Conservation (phyloP, 805 yeast species). For the Maudiozyma serrabonitensis region DNA sequence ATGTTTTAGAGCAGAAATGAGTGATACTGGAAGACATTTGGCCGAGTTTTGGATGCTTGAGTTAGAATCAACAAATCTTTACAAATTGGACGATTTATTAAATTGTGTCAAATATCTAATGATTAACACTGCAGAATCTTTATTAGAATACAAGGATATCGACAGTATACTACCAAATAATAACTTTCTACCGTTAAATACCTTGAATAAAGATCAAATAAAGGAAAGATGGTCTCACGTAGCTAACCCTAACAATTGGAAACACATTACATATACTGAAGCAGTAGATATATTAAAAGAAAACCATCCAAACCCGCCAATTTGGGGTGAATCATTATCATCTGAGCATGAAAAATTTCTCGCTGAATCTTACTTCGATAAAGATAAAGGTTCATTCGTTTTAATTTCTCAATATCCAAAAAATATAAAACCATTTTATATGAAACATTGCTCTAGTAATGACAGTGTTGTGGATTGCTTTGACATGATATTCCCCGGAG, state of each 20-base stretch:
- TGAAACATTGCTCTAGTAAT: conserved; percentile 46
- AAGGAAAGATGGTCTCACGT: conserved; percentile 49
- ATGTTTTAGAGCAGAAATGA: conserved; percentile 86
- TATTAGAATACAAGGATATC: neutral
- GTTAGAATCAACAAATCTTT: conserved; percentile 70
- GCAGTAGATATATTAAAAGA: conserved; percentile 43
- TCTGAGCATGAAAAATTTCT: conserved; percentile 91
- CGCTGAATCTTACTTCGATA: conserved; percentile 50
- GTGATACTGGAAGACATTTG: conserved; percentile 84
- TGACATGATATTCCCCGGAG: conserved; percentile 77
- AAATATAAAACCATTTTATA: conserved; percentile 78
- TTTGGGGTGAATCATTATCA: conserved; percentile 65
- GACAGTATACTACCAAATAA: neutral
- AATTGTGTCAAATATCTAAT: conserved; percentile 32
- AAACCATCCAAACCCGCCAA: conserved; percentile 19
- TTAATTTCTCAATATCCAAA: conserved; percentile 85
- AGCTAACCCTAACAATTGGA: conserved; percentile 44
- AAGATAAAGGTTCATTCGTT: conserved; percentile 46
- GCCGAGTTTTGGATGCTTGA: conserved; percentile 98
- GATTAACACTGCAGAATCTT: neutral
- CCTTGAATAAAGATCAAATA: neutral
- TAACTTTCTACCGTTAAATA: neutral
- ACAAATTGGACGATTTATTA: conserved; percentile 50
- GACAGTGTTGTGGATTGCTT: conserved; percentile 73
- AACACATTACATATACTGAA: conserved; percentile 59